These are phyloP conservation scores for Penicillium coprophilum DNA, from an alignment of 495 filamentous ascomycete species.

Conservation along the genomic window DNA sequence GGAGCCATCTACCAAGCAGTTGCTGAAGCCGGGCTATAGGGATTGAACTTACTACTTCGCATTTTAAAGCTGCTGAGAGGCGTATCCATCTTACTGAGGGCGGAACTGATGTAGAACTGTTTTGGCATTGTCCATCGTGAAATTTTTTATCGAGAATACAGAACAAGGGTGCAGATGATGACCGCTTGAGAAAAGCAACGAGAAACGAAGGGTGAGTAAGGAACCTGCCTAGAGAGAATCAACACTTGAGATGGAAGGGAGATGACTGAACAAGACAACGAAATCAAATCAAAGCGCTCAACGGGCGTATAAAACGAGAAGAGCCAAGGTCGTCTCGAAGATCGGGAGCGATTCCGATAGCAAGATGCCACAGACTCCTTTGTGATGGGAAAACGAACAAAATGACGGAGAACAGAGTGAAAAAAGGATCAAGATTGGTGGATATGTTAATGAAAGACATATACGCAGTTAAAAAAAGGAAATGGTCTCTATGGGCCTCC, in stretches of 20 bases:
- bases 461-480: constrained; percentile 26
- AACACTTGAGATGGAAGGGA: constrained; percentile 21
- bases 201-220: constrained; percentile 23
- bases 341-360: constrained; percentile 17
- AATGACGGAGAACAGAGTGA: constrained; percentile 15
- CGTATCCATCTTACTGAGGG: background rate
- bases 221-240: constrained; percentile 24
- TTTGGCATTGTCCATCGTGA: constrained; percentile 24
- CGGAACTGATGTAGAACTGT: background rate
- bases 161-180: constrained; percentile 20
- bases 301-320: constrained; percentile 15
- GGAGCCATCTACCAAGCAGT: too few species aligned
- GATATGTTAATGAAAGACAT: constrained; percentile 28
- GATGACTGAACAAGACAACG: constrained; percentile 23
- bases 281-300: constrained; percentile 30
- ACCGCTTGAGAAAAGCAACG: constrained; percentile 28
- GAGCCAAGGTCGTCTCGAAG: constrained; percentile 19
- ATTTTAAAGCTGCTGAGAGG: background rate
- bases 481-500: constrained; percentile 26
- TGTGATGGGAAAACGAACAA: constrained; percentile 25
- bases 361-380: constrained; percentile 33
- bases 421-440: constrained; percentile 28
- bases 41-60: background rate
- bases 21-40: background rate
- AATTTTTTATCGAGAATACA: constrained; percentile 21